Base-by-base conservation (phyloP, 2,329 filamentous ascomycete genomes). In the Samsoniella hepiali region DNA sequence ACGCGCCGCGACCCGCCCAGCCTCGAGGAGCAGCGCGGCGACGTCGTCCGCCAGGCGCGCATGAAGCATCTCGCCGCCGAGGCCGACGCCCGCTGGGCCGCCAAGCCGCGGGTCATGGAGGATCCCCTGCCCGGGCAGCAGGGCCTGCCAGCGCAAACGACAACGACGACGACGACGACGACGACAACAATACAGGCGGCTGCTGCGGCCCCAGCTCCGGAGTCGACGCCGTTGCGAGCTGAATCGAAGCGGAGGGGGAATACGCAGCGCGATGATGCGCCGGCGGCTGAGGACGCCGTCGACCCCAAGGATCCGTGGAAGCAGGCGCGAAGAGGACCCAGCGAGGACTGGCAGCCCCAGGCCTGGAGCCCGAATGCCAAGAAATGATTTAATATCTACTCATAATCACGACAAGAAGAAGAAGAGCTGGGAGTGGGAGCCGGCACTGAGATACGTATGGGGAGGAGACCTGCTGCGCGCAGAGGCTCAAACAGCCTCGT, bases 291-390 rank as follows among this genome's bases (percentile, higher is more conserved):
- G 1, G 65, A 65, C 3, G 68, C 29, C 1, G 34, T 55, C 9
- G 62, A 63, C 5, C 56, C 49, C 2, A 49, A 76, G 1, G 81
- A 88, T 70, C 87, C 87, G 2, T 90, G 87, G 87, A 82, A 82
- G 36, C 80, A 78, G 66, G 78, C 81, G 1, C 78, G 65, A 44
- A 69, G 70, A 27, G 81, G 79, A 0, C 84, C 86, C 0, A 80
- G 87, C 61, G 87, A 90, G 71, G 79, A 76, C n/a, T 91, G 87
- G 87, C 86, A 90, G 73, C 89, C 89, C 0, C 72, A 84, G 55
- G 76, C 85, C 3, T 91, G 88, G 88, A 77, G 73, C 5, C 85
- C 85, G 4, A 73, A 74, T 29, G 34, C 67, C 11, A 78, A 72
- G 68, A 76, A 73, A 65, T 63, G 47, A 61, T 1, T 11, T 13